Evolutionary conservation across 345 rosid species (phyloP).

Genomic region (Tarenaya hassleriana): DNA sequence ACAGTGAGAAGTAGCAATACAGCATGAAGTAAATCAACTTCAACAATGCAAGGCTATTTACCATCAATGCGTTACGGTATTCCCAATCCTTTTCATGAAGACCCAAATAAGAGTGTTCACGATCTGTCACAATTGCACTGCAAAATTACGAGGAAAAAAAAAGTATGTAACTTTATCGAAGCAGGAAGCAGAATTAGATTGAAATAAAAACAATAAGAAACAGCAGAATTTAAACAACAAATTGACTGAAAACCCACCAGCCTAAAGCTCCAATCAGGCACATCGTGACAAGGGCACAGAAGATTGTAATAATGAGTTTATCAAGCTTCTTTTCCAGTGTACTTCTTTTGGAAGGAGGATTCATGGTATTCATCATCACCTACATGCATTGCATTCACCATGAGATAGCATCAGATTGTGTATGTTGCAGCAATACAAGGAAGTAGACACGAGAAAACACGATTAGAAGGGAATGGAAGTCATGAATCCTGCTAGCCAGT

Average conservation of each 20-base stretch:
- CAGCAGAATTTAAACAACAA: conserved; percentile 14
- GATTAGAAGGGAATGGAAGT: conserved; percentile 1
- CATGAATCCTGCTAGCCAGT: conserved; percentile 16
- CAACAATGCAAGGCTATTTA: conserved; percentile 32
- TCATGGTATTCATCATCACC: conserved; percentile 99
- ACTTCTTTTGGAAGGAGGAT: conserved; percentile 98
- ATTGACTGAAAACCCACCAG: conserved; percentile 42
- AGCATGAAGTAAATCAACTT: conserved; percentile 17
- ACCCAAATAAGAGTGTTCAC: conserved; percentile 62
- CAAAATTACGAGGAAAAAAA: conserved; percentile 37
- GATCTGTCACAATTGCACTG: conserved; percentile 82
- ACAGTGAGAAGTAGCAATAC: conserved; percentile 7
- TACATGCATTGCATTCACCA: conserved; percentile 32
- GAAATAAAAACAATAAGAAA: conserved; percentile 12
- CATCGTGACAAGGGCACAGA: conserved; percentile 79
- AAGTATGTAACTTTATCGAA: conserved; percentile 18
- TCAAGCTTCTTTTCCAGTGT: conserved; percentile 98
- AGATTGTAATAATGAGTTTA: conserved; percentile 87
- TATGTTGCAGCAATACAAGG: conserved; percentile 2
- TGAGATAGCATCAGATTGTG: conserved; percentile 18
- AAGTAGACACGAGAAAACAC: conserved; percentile 8
- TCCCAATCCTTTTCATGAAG: conserved; percentile 50
- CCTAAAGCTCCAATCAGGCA: conserved; percentile 90
- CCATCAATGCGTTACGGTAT: conserved; percentile 66
- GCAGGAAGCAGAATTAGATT: conserved; percentile 6